Evolutionary conservation across 129 eudicot genomes (phyloP), one percentile per base, ranked within the genome.

Genomic region (Chrysanthemum lavandulifolium): DNA sequence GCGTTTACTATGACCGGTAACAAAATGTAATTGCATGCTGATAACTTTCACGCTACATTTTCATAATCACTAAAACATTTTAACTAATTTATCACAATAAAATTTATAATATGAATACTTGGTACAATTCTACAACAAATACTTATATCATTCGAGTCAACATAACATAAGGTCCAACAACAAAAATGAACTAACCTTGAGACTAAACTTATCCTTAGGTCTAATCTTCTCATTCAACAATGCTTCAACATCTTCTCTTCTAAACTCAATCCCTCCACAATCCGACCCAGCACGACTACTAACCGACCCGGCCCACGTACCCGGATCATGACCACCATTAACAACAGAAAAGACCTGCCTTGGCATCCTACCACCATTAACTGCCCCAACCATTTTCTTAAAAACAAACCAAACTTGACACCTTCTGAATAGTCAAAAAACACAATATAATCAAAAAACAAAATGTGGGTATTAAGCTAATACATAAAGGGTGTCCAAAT

Each of bases 161-260:
- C 47, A 40, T 40, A 40, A 16, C 36, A 53, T 5, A 25, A 67
- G 49, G 14, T 27, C 21, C 36, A 61, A 63, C 52, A 47, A n/a
- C 33, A 64, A 19, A 19, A 56, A 23, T 14, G 43, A 25, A 65
- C 83, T 74, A 73, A 90, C 99, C 96, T 86, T 94, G 47, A 82
- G 82, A 67, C 89, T 86, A 31, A 69, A 94, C 70, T 87, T 94
- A 40, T 86, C 88, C 79, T 94, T 94, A 65, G 87, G 52, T 78
- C 56, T 94, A 82, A 94, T 82, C 86, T 84, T 94, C 91, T 94
- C 97, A 68, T 67, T 83, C 65, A 94, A 73, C 79, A 94, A 88
- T 16, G 89, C 86, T 69, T 94, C 99, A 53, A 90, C 93, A 68
- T 90, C 96, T 61, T 86, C 96, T 64, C 73, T 88, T 1, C 90